phyloP scores from a whole-genome alignment of 305 asterid species.

The Nicotiana rustica region DNA sequence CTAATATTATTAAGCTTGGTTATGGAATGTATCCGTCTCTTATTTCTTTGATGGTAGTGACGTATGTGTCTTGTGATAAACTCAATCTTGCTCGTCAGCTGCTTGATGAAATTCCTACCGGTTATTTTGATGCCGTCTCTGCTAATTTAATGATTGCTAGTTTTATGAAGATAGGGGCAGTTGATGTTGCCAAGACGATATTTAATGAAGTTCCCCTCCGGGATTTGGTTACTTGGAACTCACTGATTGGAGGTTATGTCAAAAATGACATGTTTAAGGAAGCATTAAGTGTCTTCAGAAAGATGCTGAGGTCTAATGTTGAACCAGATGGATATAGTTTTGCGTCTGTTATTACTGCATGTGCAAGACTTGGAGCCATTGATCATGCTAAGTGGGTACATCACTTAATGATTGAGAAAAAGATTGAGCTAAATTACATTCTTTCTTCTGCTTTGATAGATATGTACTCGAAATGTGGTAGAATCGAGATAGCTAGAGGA shows the following conservation, averaged over 20 bases:
- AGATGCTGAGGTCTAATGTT: conserved; percentile 56
- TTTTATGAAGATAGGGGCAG: conserved; percentile 61
- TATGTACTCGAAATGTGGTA: conserved; percentile 87
- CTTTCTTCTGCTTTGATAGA: conserved; percentile 75
- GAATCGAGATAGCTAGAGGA: conserved; percentile 63
- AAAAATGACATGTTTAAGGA: conserved; percentile 55
- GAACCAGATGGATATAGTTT: conserved; percentile 78
- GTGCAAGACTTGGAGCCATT: conserved; percentile 77
- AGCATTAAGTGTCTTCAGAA: conserved; percentile 60
- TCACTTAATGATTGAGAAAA: conserved; percentile 60
- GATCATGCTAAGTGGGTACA: conserved; percentile 77
- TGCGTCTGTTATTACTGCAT: conserved; percentile 66
- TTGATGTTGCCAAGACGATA: conserved; percentile 59
- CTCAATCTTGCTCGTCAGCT: conserved; percentile 54
- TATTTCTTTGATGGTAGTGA: conserved; percentile 52
- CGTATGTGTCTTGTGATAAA: conserved; percentile 56
- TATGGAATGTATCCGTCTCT: conserved; percentile 51
- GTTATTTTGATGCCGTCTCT: conserved; percentile 45
- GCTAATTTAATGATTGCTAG: conserved; percentile 64
- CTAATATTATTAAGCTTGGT: conserved; percentile 65
- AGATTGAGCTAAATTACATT: conserved; percentile 60
- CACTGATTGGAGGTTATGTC: conserved; percentile 71
- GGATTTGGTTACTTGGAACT: conserved; percentile 85
- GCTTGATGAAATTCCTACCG: conserved; percentile 46
- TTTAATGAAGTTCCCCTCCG: conserved; percentile 54